Conservation (phyloP, 371 early-diverging fungal genomes). For the Parasitella parasitica region DNA sequence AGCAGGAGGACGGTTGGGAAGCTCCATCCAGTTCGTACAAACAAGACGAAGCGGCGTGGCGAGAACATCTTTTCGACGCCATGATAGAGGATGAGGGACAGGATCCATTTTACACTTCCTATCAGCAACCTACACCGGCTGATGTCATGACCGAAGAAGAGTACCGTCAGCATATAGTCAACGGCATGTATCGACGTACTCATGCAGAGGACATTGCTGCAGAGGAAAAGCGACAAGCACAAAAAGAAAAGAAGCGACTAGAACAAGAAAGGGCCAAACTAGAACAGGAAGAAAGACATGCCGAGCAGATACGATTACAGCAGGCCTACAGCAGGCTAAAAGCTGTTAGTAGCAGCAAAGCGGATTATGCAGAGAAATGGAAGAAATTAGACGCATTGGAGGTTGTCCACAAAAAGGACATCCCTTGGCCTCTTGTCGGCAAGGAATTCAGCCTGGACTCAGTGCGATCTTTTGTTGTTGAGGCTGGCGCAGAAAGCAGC, state of each 20-base stretch:
- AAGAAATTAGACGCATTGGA: conserved; percentile 15
- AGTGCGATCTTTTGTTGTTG: conserved; percentile 26
- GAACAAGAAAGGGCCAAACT: conserved; percentile 17
- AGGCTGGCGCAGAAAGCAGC: neutral
- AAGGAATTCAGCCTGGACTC: conserved; percentile 5
- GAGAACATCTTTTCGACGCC: conserved; percentile 41
- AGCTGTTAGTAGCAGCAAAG: neutral
- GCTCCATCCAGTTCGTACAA: conserved; percentile 18
- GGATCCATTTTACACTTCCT: conserved; percentile 34
- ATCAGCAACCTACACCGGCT: conserved; percentile 3
- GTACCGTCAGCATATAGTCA: conserved; percentile 41
- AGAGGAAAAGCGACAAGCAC: conserved; percentile 24
- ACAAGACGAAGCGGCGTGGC: conserved; percentile 31
- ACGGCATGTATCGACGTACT: conserved; percentile 33
- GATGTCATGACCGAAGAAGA: conserved; percentile 44
- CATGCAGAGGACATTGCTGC: conserved; percentile 34
- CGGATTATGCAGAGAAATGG: conserved; percentile 30
- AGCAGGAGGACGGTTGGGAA: conserved; percentile 41
- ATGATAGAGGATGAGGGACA: conserved; percentile 51
- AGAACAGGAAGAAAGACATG: conserved; percentile 9
- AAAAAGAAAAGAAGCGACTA: conserved; percentile 17
- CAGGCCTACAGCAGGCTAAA: conserved; percentile 8
- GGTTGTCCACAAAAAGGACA: conserved; percentile 20
- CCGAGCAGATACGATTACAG: conserved; percentile 24
- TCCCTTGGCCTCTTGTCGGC: conserved; percentile 42